Conservation (phyloP, 2,329 filamentous ascomycete species). For the Cladosporium sphaerospermum region DNA sequence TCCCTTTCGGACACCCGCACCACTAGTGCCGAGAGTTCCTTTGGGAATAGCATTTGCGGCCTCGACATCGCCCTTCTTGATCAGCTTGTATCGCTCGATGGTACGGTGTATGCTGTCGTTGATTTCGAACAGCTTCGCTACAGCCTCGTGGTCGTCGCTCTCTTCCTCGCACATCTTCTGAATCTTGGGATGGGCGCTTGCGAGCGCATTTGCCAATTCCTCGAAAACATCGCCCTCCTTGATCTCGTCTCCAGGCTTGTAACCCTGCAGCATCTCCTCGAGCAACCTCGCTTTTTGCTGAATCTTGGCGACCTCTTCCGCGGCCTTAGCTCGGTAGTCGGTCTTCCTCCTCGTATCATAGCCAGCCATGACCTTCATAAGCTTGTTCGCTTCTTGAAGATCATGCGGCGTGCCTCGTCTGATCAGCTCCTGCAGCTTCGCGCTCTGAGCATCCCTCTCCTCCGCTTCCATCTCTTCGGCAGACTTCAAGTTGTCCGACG, state of each 20-base stretch:
- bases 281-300: conserved; percentile 90
- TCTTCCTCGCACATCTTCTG: conserved; percentile 99
- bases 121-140: conserved; percentile 90
- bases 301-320: conserved; percentile 88
- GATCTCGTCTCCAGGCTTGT: conserved; percentile 75
- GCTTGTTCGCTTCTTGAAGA: conserved; percentile 88
- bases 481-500: conserved; percentile 92
- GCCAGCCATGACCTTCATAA: conserved; percentile 99
- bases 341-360: conserved; percentile 94
- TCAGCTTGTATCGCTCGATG: conserved; percentile 86
- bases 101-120: conserved; percentile 98
- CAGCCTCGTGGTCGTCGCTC: conserved; percentile 91
- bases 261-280: conserved; percentile 85
- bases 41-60: conserved; percentile 76
- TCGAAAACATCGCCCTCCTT: conserved; percentile 63
- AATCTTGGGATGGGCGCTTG: conserved; percentile 95
- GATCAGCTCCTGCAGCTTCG: conserved; percentile 97
- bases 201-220: conserved; percentile 81
- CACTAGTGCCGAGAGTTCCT: conserved; percentile 65
- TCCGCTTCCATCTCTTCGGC: conserved; percentile 99
- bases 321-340: conserved; percentile 94
- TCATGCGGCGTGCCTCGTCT: conserved; percentile 86
- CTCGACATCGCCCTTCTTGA: conserved; percentile 91
- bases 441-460: conserved; percentile 87
- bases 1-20: conserved; percentile 58